A percentile compares a stretch with the other conserved stretches of the same genome.
Conservation (phyloP, 805 yeast species). For the Ogataea pini region DNA sequence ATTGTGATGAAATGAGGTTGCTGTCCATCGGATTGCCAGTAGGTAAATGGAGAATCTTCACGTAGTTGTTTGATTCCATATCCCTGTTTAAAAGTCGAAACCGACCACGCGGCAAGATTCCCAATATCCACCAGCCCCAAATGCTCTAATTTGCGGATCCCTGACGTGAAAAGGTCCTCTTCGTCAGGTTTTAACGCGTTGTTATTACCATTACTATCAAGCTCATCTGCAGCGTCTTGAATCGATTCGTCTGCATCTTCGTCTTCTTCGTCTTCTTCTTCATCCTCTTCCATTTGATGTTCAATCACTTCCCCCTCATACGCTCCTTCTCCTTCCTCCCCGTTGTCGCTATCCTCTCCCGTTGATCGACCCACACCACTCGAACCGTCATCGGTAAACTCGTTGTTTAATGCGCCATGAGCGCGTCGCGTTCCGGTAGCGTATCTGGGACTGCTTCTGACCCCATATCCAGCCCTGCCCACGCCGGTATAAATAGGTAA, state of each 20-base stretch:
- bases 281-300: slow-evolving; percentile 13
- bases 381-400: not conserved
- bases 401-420: slow-evolving; percentile 4
- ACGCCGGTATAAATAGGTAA: slow-evolving; percentile 6
- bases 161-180: slow-evolving; percentile 33
- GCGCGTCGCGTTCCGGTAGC: not conserved
- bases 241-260: slow-evolving; percentile 16
- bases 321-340: slow-evolving; percentile 11
- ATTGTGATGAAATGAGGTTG: slow-evolving; percentile 84
- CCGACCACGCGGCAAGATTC: slow-evolving; percentile 78
- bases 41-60: slow-evolving; percentile 68
- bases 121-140: slow-evolving; percentile 73
- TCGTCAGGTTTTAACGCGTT: slow-evolving; percentile 19
- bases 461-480: slow-evolving; percentile 5
- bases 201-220: slow-evolving; percentile 9
- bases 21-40: slow-evolving; percentile 95
- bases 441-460: slow-evolving; percentile 8
- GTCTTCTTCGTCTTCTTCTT: slow-evolving; percentile 15
- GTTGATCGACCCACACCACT: not conserved
- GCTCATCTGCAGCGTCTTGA: slow-evolving; percentile 14
- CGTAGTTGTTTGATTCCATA: slow-evolving; percentile 71
- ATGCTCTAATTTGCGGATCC: slow-evolving; percentile 56
- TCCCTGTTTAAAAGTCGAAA: slow-evolving; percentile 74
- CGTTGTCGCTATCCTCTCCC: slow-evolving; percentile 6
- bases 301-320: slow-evolving; percentile 13